Evolutionary conservation across 768 basidiomycete genomes (phyloP), one percentile per base, ranked within the genome.

Genomic region (Sarcomyxa edulis): DNA sequence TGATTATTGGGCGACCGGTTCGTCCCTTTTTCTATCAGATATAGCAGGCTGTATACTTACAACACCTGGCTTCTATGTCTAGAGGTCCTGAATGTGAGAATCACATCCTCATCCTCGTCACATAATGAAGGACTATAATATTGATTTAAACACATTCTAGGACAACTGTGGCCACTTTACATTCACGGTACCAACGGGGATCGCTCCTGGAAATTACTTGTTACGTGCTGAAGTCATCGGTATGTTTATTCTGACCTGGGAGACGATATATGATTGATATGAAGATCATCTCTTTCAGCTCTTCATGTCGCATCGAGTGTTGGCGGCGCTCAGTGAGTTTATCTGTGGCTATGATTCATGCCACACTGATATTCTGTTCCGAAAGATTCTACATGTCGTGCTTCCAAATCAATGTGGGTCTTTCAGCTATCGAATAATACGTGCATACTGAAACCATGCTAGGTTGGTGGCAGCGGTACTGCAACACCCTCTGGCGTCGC

Each of bases 91-190:
- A 64, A 65, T 46, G 38, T 39, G 19, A 39, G 38, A 16, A 15
- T 9, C 12, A 19, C n/a, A n/a, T n/a, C n/a, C n/a, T n/a, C n/a
- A n/a, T n/a, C n/a, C n/a, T n/a, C n/a, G n/a, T n/a, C n/a, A 10
- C 20, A 7, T 32, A 16, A 55, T 54, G 28, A 33, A 45, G 37
- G 5, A 12, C 10, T 7, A 14, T 5, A 12, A 15, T n/a, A 8
- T 28, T 15, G 2, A 14, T 2, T 15, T 2, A 23, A 18, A 24
- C 24, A 7, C 16, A 18, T 10, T 12, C 5, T n/a, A 68, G 64
- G 63, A 72, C 38, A 74, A 75, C 54, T 75, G 72, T 39, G 72
- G 72, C n/a, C 71, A 73, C 50, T 72, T 59, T 48, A 70, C 67
- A 3, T 71, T 75, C 63, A 71, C 60, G 27, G 58, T 71, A 21